These are phyloP conservation scores for Thinopyrum elongatum DNA, from an alignment of 176 grass and related monocot genomes.

Conservation along the genomic window DNA sequence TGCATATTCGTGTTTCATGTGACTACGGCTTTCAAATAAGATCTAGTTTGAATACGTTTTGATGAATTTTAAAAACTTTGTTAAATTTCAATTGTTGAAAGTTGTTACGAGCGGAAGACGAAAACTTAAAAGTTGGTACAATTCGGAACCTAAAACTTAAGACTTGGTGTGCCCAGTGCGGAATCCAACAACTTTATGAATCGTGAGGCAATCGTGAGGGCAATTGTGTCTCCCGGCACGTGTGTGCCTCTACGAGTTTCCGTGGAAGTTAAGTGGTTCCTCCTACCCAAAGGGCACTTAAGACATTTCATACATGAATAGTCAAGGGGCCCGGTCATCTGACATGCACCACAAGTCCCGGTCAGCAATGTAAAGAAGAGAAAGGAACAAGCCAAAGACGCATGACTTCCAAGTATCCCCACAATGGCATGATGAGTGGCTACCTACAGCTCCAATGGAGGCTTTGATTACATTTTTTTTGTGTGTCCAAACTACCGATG, in stretches of 20 bases:
- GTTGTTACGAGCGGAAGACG: too few species aligned
- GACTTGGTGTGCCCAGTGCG: too few species aligned
- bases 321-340: constrained; percentile 1
- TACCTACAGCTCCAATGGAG: constrained; percentile 11
- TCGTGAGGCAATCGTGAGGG: too few species aligned
- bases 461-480: background rate
- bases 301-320: background rate
- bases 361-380: constrained; percentile 52
- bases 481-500: background rate
- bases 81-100: too few species aligned
- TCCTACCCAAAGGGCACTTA: background rate
- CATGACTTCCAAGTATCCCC: constrained; percentile 30
- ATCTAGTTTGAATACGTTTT: too few species aligned
- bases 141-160: too few species aligned
- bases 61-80: too few species aligned
- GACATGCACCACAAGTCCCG: background rate
- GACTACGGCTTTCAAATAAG: too few species aligned
- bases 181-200: background rate
- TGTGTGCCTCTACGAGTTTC: too few species aligned
- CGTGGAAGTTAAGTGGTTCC: background rate
- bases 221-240: too few species aligned
- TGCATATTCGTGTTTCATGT: too few species aligned
- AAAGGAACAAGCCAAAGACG: constrained; percentile 26
- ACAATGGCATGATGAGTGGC: constrained; percentile 41
- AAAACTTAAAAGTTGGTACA: too few species aligned